phyloP scores from a whole-genome alignment of 768 basidiomycete species.

The Suillus bovinus region DNA sequence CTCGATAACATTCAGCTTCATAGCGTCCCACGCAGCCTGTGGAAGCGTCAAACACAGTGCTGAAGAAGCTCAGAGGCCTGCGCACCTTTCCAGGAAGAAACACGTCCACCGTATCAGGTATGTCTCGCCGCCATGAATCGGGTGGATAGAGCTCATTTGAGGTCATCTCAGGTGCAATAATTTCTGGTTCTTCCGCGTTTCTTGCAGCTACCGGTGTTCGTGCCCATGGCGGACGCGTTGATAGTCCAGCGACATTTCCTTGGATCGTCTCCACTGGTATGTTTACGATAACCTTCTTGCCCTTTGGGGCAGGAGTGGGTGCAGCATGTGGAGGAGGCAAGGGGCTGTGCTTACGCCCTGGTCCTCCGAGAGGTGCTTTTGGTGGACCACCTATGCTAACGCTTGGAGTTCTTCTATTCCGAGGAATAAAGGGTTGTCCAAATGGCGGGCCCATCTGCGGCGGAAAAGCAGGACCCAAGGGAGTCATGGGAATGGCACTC shows the following conservation, averaged over 20 bases:
- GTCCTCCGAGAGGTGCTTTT: conserved; percentile 81
- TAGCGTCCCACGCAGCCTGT: conserved; percentile 72
- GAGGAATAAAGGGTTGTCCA: conserved; percentile 53
- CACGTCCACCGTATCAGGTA: conserved; percentile 76
- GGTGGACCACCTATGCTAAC: conserved; percentile 85
- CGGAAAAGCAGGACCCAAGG: conserved; percentile 58
- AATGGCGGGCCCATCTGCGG: conserved; percentile 46
- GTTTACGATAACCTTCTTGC: conserved; percentile 69
- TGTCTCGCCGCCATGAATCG: conserved; percentile 54
- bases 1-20: conserved; percentile 73
- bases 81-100: conserved; percentile 81
- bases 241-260: conserved; percentile 37
- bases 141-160: conserved; percentile 63
- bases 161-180: conserved; percentile 34
- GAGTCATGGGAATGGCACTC: conserved; percentile 56
- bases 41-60: conserved; percentile 10
- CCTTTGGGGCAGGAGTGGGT: conserved; percentile 42
- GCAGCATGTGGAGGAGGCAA: conserved; percentile 40
- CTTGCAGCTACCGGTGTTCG: conserved; percentile 51
- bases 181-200: conserved; percentile 29
- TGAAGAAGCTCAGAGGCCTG: conserved; percentile 13
- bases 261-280: conserved; percentile 67
- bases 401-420: conserved; percentile 64
- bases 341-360: conserved; percentile 74
- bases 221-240: conserved; percentile 57